Evolutionary conservation across 768 basidiomycete species (phyloP), one percentile per base, ranked within the genome.

Genomic region (Hypholoma sublateritium): DNA sequence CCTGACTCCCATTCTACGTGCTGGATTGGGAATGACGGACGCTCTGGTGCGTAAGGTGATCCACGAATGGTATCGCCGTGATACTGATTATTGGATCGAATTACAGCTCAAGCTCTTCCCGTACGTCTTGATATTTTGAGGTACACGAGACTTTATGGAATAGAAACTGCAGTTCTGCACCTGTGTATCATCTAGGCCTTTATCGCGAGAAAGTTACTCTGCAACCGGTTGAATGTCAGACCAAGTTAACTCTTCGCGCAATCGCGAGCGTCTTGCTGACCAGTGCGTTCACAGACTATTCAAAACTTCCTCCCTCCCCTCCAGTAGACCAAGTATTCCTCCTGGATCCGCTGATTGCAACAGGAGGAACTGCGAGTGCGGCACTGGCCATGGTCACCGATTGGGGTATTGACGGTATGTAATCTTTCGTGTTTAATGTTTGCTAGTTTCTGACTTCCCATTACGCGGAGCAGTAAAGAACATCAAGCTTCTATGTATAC

Each of bases 11-110:
- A 93, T 98, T 64, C 77, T 98, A 55, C 86, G 96, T 37, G 96
- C 96, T 28, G 96, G 96, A 5, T 74, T 95, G 60, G 93, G 94
- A 16, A 95, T 98, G 93, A 83, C 89, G 0, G 93, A 96, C 63
- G 92, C 91, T 19, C 72, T 97, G 67, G 80, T 82, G 59, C 45
- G 73, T 32, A 32, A 32, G 9, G 62, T 16, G 70, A 91, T 60
- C 69, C 74, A 45, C 37, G 35, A 16, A 28, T 47, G 55, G 45
- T 28, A 37, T 28, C 42, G 34, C 43, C 53, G 52, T 39, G 24
- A 4, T 9, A 24, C 36, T n/a, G 4, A 7, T 35, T 44, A 55
- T 56, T 14, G 19, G 36, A 24, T 43, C 43, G 53, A 28, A 59
- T 58, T 39, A 58, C 47, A 83, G 74, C 74, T 95, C 58, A 83